phyloP scores from a whole-genome alignment of 2,329 filamentous ascomycete species.

The Colletotrichum spaethianum region DNA sequence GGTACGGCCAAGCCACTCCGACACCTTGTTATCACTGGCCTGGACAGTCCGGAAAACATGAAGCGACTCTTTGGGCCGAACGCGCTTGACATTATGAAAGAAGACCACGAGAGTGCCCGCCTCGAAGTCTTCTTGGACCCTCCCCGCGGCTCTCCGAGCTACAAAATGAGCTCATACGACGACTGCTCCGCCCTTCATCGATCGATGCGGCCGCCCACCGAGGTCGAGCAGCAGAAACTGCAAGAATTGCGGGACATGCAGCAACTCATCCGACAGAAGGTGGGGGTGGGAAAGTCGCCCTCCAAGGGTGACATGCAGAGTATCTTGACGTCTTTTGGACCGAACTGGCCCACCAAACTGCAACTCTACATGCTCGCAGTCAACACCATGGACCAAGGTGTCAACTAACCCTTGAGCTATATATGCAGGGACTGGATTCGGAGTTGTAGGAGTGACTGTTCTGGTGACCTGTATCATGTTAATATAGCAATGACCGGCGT shows the following conservation, averaged over 20 bases:
- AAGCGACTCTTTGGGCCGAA: conserved; percentile 1
- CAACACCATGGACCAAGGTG: conserved; percentile 30
- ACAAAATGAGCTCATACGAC: accelerated
- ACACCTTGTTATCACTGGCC: background rate
- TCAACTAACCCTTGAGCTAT: background rate
- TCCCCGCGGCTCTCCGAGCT: conserved; percentile 5
- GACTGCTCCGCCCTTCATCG: background rate
- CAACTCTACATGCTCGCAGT: conserved; percentile 10
- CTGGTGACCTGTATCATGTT: background rate
- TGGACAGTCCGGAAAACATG: conserved; percentile 13
- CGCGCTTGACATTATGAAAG: background rate
- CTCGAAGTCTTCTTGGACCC: conserved; percentile 4
- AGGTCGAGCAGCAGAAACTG: background rate
- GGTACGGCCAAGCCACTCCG: background rate
- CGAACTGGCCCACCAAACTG: background rate
- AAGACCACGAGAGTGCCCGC: background rate
- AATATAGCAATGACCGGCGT: background rate
- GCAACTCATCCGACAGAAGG: background rate
- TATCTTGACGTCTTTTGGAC: conserved; percentile 6
- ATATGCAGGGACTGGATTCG: too few relatives aligned
- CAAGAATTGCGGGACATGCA: conserved; percentile 10
- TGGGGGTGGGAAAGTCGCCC: background rate
- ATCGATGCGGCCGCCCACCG: background rate
- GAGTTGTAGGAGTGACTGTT: background rate
- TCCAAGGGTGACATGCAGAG: background rate